These are phyloP conservation scores for Syncephalastrum racemosum DNA, from an alignment of 371 early-diverging fungal species.

Conservation along the genomic window DNA sequence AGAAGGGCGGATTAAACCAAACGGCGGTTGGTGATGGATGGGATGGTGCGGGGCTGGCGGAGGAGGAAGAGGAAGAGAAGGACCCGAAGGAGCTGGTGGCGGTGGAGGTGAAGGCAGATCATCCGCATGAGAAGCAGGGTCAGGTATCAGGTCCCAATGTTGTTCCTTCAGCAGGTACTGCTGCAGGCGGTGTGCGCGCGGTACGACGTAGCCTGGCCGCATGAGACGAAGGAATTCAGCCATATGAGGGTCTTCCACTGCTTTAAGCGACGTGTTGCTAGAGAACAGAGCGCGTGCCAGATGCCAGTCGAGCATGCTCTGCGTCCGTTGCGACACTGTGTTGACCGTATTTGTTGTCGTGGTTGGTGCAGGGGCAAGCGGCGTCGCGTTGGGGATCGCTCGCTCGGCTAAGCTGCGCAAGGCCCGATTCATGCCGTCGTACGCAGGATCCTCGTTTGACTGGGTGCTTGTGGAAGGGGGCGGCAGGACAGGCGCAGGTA, in stretches of 20 bases:
- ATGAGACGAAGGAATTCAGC: constrained; percentile 31
- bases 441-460: not conserved
- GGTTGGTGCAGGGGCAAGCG: not conserved
- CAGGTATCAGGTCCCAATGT: constrained; percentile 37
- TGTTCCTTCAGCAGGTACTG: constrained; percentile 40
- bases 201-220: constrained; percentile 34
- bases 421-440: too few species aligned
- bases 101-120: not conserved
- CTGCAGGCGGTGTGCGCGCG: constrained; percentile 23
- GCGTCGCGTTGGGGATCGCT: not conserved
- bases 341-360: not conserved
- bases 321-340: constrained; percentile 10
- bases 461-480: not conserved
- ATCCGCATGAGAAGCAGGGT: not conserved
- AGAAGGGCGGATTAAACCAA: constrained; percentile 16
- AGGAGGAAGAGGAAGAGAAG: not conserved
- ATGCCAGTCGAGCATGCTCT: constrained; percentile 28
- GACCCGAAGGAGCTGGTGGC: not conserved
- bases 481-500: not conserved
- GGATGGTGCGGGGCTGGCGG: not conserved
- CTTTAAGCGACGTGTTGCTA: constrained; percentile 28
- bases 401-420: too few species aligned
- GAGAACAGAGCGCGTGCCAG: constrained; percentile 43
- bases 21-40: constrained; percentile 5
- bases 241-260: constrained; percentile 32